Base-by-base conservation (phyloP, 345 rosid genomes). In the Hibiscus tridactylites region DNA sequence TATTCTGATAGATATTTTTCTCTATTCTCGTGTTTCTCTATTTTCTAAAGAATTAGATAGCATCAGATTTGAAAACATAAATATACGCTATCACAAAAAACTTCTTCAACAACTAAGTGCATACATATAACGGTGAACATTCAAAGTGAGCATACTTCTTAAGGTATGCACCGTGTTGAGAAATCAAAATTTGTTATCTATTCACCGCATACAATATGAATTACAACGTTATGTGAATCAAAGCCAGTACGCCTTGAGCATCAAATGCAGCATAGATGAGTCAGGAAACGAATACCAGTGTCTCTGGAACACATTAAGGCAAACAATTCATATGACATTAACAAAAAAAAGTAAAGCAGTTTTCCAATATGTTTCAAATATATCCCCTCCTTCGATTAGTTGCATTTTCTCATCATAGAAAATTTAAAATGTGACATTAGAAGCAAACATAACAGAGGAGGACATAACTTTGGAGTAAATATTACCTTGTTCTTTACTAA, bases 401-500 rank as follows among this genome's bases (percentile, higher is more conserved):
- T 19, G 9, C 15, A 65, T 10, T 66, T 37, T 47, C 71, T 67
- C 16, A 28, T 49, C 26, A 16, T 4, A 67, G 15, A 67, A 8
- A 16, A 49, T 26, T 49, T 24, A 26, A 49, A 28, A 67, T 49
- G 42, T 33, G 52, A 29, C 12, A 13, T 62, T 67, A 61, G 46
- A 19, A 50, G 29, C 63, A 59, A 44, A 71, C 24, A 11, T 7
- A 33, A 4, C 39, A 39, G 19, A 49, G 15, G 15, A 26, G 57
- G 21, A 67, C 58, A 67, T 24, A 28, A 15, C 42, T 65, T 72
- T 74, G 39, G 35, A 61, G 59, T 64, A 65, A 68, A 76, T 75
- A 21, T 33, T 87, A 91, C 99, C 99, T 92, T 89, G 56, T 86
- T 85, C 69, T 85, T 85, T 65, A 82, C 81, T 68, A 92, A 74